These are phyloP conservation scores for Agaricales sp. DNA, from an alignment of 1,284 basidiomycete genomes.

Conservation along the genomic window DNA sequence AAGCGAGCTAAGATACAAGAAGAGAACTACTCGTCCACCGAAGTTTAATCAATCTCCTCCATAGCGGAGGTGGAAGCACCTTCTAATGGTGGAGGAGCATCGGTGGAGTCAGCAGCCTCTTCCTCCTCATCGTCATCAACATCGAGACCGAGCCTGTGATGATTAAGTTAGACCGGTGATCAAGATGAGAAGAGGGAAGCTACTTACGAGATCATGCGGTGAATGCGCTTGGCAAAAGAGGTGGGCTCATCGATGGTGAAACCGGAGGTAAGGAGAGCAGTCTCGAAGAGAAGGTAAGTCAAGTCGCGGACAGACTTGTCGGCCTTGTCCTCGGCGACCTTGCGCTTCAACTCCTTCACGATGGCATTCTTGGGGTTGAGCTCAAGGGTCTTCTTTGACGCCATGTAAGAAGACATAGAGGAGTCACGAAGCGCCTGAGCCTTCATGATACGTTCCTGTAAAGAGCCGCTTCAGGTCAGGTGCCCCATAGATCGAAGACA, in stretches of 20 bases:
- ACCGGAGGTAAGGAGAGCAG: constrained; percentile 86
- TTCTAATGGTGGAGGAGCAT: constrained; percentile 39
- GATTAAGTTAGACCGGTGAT: constrained; percentile 9
- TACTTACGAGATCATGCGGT: constrained; percentile 85
- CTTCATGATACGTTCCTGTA: constrained; percentile 97
- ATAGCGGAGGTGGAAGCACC: constrained; percentile 62
- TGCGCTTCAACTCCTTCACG: constrained; percentile 92
- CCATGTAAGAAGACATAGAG: constrained; percentile 99
- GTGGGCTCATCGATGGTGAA: constrained; percentile 95
- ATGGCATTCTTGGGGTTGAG: constrained; percentile 93
- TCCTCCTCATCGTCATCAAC: constrained; percentile 66
- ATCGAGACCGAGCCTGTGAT: constrained; percentile 60
- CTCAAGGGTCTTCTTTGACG: constrained; percentile 98
- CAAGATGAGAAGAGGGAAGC: constrained; percentile 5
- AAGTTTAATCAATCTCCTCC: constrained; percentile 74
- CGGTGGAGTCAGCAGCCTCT: constrained; percentile 25
- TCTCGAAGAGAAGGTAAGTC: constrained; percentile 95
- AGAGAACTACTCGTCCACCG: constrained; percentile 2
- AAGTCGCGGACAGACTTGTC: constrained; percentile 98
- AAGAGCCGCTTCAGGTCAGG: constrained; percentile 11
- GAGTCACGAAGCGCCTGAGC: constrained; percentile 98
- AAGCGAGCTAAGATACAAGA: constrained; percentile 7
- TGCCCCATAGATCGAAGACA: not conserved
- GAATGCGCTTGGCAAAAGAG: constrained; percentile 92
- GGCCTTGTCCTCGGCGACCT: constrained; percentile 93